Conservation (phyloP, 371 early-diverging fungal genomes). For the Nosema granulosis region DNA sequence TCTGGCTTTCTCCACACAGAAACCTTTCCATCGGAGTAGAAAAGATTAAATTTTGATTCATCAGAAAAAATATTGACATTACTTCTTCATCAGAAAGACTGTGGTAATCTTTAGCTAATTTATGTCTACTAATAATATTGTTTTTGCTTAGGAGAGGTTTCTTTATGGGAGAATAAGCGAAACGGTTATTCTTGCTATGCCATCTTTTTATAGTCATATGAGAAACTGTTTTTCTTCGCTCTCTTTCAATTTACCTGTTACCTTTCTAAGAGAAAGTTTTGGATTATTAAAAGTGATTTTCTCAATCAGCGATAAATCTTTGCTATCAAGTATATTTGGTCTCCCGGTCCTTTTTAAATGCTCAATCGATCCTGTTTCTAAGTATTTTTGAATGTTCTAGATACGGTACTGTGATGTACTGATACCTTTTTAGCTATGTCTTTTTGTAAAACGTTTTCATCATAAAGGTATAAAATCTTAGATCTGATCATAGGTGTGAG, state of each 20-base stretch:
- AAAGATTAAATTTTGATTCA: background rate
- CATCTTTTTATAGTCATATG: background rate
- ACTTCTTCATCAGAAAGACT: background rate
- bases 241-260: background rate
- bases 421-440: background rate
- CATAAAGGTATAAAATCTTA: background rate
- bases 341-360: background rate
- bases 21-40: background rate
- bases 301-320: background rate
- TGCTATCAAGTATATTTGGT: background rate
- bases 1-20: background rate
- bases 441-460: background rate
- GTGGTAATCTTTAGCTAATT: background rate
- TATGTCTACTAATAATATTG: background rate
- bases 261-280: background rate
- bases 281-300: background rate
- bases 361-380: background rate
- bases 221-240: background rate
- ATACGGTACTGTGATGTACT: background rate
- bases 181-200: background rate
- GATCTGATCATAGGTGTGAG: background rate
- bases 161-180: background rate
- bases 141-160: background rate
- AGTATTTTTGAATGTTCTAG: background rate
- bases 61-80: background rate